Conservation (phyloP, 2,329 filamentous ascomycete species). For the Penicillium rolfsii region DNA sequence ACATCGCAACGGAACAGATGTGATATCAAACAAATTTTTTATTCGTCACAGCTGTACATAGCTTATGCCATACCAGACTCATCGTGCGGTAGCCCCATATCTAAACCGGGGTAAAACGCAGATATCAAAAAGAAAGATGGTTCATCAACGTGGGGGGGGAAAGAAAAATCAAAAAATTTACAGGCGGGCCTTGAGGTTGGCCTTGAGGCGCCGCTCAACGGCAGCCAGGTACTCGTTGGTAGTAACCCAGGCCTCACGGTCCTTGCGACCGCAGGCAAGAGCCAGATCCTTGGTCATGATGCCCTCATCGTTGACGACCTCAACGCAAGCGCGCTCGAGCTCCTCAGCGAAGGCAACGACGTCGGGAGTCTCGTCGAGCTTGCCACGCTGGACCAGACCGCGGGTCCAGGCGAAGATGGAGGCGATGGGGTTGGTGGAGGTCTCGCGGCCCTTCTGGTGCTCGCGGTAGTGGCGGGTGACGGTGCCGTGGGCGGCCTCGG, state of each 20-base stretch:
- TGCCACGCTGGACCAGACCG: conserved; percentile 87
- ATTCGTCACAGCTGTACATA: conserved; percentile 26
- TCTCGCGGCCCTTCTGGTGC: conserved; percentile 97
- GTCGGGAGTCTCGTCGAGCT: conserved; percentile 90
- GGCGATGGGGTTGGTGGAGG: conserved; percentile 97
- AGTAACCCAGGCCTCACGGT: conserved; percentile 82
- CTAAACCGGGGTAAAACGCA: conserved; percentile 13
- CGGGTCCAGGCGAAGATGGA: conserved; percentile 99
- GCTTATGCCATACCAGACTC: conserved; percentile 17
- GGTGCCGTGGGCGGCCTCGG: conserved; percentile 96
- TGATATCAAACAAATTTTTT: conserved; percentile 12
- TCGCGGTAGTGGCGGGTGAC: conserved; percentile 98
- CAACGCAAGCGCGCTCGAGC: conserved; percentile 89
- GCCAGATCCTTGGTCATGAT: conserved; percentile 99
- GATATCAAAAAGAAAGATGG: conserved; percentile 22
- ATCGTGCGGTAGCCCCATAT: conserved; percentile 10
- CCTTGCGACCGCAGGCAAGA: conserved; percentile 88
- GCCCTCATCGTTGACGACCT: conserved; percentile 89
- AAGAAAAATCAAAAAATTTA: conserved; percentile 29
- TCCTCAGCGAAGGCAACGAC: conserved; percentile 87
- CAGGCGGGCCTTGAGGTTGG: conserved; percentile 57
- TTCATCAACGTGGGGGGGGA: conserved; percentile 12
- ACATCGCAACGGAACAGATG: too few relatives aligned
- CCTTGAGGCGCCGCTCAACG: conserved; percentile 87
- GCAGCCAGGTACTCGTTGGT: conserved; percentile 90